These are phyloP conservation scores for Vitis hybrid DNA, from an alignment of 177 flowering plant species.

Conservation along the genomic window DNA sequence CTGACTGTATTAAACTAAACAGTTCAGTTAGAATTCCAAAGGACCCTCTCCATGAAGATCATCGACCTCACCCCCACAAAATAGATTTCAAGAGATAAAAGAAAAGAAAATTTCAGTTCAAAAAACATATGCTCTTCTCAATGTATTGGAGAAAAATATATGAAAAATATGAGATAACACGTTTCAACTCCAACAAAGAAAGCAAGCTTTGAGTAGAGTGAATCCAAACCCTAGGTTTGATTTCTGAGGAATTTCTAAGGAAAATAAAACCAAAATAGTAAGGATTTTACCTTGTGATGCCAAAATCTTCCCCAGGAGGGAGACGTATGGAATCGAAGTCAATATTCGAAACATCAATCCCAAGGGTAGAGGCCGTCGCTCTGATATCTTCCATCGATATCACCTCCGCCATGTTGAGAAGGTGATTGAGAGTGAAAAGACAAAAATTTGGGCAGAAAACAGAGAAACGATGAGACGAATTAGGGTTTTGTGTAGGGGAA, in stretches of 20 bases:
- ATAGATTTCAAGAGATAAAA: neutral
- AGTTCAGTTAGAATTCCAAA: conserved; percentile 29
- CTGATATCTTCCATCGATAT: conserved; percentile 38
- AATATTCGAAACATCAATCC: conserved; percentile 47
- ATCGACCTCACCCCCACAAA: conserved; percentile 60
- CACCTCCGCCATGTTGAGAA: conserved; percentile 38
- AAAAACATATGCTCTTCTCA: neutral
- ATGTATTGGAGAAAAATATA: neutral
- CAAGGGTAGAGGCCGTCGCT: conserved; percentile 35
- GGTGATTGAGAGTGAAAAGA: too few species aligned
- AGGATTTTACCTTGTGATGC: conserved; percentile 54
- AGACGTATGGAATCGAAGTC: conserved; percentile 56
- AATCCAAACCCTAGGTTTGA: too few species aligned
- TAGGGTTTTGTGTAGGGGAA: too few species aligned
- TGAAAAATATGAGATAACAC: neutral
- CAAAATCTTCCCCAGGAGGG: conserved; percentile 75
- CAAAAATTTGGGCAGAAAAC: too few species aligned
- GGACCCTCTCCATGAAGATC: conserved; percentile 55
- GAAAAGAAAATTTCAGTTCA: neutral
- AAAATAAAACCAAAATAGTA: neutral
- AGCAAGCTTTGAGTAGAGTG: too few species aligned
- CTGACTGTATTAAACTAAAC: too few species aligned
- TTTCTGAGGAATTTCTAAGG: neutral
- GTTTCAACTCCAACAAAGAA: too few species aligned
- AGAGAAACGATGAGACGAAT: too few species aligned